Evolutionary conservation across 2,329 filamentous ascomycete genomes (phyloP).

Genomic region (Pseudogymnoascus sp.): DNA sequence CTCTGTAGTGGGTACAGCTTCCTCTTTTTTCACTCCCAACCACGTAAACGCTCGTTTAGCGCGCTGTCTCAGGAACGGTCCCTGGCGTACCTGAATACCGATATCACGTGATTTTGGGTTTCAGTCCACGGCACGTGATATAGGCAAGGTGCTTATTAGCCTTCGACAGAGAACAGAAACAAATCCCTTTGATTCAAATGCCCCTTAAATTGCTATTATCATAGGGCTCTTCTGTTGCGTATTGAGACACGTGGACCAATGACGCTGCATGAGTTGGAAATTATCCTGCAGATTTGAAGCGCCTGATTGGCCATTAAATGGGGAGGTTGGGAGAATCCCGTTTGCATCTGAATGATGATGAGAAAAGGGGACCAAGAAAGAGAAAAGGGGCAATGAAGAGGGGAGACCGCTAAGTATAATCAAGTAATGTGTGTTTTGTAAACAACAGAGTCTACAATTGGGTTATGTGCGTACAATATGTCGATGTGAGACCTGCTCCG

Average conservation of each 20-base stretch:
- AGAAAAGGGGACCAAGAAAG: neutral
- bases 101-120: neutral
- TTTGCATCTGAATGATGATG: neutral
- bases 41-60: neutral
- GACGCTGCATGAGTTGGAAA: slow-evolving; percentile 1
- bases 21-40: neutral
- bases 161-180: neutral
- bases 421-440: neutral
- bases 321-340: slow-evolving; percentile 3
- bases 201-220: neutral
- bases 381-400: neutral
- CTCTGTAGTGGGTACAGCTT: neutral
- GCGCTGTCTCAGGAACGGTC: slow-evolving; percentile 4
- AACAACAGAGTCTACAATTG: neutral
- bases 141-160: too few species aligned
- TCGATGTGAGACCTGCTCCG: neutral
- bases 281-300: neutral
- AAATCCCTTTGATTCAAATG: neutral
- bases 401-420: neutral
- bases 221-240: neutral
- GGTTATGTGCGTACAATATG: neutral
- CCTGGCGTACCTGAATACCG: neutral
- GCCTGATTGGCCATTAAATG: slow-evolving; percentile 7
- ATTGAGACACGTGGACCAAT: slow-evolving; percentile 9
- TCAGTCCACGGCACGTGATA: neutral